Conservation (phyloP, 495 filamentous ascomycete species). For the Astrothelium macrocarpum region DNA sequence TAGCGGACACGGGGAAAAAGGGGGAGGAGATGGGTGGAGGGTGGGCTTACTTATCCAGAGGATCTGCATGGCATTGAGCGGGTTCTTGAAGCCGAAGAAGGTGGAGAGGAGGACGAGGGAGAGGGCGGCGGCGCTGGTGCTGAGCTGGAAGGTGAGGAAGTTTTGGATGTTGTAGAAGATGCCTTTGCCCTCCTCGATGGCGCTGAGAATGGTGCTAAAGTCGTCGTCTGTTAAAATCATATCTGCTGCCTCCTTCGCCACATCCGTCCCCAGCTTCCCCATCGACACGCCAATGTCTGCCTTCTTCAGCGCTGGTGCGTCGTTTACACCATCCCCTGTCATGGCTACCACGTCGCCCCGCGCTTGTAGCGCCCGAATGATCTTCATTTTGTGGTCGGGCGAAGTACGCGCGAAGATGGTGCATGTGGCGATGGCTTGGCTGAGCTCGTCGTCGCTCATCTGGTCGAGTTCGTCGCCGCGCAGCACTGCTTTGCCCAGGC, state of each 20-base stretch:
- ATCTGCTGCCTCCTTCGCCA: constrained; percentile 98
- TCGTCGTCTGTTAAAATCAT: constrained; percentile 99
- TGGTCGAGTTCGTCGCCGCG: constrained; percentile 81
- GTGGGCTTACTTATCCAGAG: constrained; percentile 87
- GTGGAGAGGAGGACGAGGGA: constrained; percentile 87
- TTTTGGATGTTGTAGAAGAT: constrained; percentile 99
- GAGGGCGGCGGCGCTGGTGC: constrained; percentile 89
- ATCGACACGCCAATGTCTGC: constrained; percentile 97
- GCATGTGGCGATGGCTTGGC: constrained; percentile 72
- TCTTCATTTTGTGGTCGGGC: constrained; percentile 96
- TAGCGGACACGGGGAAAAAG: neutral
- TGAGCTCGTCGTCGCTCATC: constrained; percentile 76
- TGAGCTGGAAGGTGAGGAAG: constrained; percentile 96
- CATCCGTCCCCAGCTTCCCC: constrained; percentile 90
- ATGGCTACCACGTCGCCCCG: constrained; percentile 97
- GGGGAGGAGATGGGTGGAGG: constrained; percentile 2
- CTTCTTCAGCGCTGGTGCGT: constrained; percentile 92
- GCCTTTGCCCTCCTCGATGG: constrained; percentile 96
- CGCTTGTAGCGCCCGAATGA: constrained; percentile 79
- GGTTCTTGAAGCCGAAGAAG: constrained; percentile 82
- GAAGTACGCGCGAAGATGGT: constrained; percentile 94
- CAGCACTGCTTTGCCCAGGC: constrained; percentile 52
- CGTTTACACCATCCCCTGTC: constrained; percentile 97
- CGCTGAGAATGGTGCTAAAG: constrained; percentile 91
- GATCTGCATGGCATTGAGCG: constrained; percentile 98